phyloP scores from a whole-genome alignment of 345 rosid species.

The Hibiscus mutabilis region DNA sequence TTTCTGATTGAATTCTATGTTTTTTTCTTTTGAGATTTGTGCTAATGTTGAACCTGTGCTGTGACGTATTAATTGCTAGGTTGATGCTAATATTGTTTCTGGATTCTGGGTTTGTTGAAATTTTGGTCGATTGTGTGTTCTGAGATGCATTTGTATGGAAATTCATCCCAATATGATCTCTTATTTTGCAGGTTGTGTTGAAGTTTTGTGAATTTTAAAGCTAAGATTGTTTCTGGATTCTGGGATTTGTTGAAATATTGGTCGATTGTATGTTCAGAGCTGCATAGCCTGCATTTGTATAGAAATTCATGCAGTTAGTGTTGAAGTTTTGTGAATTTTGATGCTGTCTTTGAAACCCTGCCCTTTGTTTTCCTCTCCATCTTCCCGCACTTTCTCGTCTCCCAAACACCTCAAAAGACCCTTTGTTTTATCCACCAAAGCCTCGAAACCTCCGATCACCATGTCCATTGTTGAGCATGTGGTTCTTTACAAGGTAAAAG shows the following conservation, averaged over 20 bases:
- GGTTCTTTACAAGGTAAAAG: slow-evolving; percentile 76
- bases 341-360: slow-evolving; percentile 24
- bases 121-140: background rate
- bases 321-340: slow-evolving; percentile 4
- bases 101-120: background rate
- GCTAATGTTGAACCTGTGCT: background rate
- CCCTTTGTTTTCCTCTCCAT: background rate
- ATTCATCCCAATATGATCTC: background rate
- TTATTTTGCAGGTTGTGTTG: background rate
- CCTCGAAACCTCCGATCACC: slow-evolving; percentile 14
- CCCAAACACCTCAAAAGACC: slow-evolving; percentile 11
- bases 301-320: background rate
- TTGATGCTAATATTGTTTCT: background rate
- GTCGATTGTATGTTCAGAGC: background rate
- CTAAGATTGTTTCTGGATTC: background rate
- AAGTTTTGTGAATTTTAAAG: no score
- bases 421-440: slow-evolving; percentile 11
- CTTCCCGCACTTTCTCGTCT: slow-evolving; percentile 17
- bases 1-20: background rate
- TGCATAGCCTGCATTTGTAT: no score
- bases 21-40: background rate
- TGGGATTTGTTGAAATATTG: background rate
- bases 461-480: slow-evolving; percentile 65
- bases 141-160: background rate
- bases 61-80: background rate